Evolutionary conservation across 441 rosid genomes (phyloP), one percentile per base, ranked within the genome.

Genomic region (Corymbia calophylla): DNA sequence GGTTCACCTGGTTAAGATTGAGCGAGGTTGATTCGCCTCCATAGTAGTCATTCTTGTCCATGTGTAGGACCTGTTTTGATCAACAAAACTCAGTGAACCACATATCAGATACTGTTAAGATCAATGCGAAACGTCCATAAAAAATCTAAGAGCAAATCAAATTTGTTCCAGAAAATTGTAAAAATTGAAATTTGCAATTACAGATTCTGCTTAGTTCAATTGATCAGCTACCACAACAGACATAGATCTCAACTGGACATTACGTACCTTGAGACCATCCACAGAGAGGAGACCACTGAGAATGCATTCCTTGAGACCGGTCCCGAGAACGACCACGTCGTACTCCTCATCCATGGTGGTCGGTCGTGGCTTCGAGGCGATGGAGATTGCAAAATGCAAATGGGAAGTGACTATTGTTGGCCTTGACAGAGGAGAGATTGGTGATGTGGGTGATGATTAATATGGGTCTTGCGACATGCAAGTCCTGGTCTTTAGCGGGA

Each of bases 271-370:
- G 94, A 94, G 96, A 88, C 96, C 96, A 92, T 95, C 94, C 77
- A 95, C 97, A 39, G 96, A 95, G 92, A 95, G 95, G 55, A 95
- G 95, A 6, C 97, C 97, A 54, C 97, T 94, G 92, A 95, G 97
- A 89, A 95, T 95, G 93, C 97, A 95, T 87, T 95, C 97, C 91
- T 95, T 95, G 87, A 95, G 96, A 86, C 96, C 97, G 9, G 97
- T 95, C 80, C 97, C 97, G 60, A 95, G 95, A 84, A 95, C 97
- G 77, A 95, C 94, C 89, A 95, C 97, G 88, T 95, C 96, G 87
- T 95, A 95, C 91, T 94, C 94, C 93, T 95, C 96, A 93, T 95
- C 96, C 97, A 95, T 95, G 88, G 49, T 12, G 84, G 84, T 12
- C 1, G 6, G 51, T 44, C 12, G 0, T 12, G 1, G 88, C 49